Evolutionary conservation across 1,284 basidiomycete genomes (phyloP), one percentile per base, ranked within the genome.

Genomic region (Microstroma glucosiphilum): DNA sequence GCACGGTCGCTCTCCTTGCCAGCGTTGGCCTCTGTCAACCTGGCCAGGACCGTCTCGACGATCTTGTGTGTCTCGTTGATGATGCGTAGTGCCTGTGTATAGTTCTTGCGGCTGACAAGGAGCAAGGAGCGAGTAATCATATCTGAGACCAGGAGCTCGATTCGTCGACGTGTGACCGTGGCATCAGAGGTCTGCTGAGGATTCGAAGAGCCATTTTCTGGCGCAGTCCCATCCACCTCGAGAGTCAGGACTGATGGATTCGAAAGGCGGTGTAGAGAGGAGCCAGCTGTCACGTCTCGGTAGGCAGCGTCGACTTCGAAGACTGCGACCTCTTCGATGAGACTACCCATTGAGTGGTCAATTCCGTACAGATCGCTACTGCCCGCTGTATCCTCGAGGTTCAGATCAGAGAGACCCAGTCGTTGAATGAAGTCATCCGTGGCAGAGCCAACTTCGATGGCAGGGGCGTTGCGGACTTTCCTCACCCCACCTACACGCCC

Each of bases 341-440:
- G 63, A 54, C 65, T 65, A 37, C 71, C 69, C 17, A 72, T 48
- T 6, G 51, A 21, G 17, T n/a, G n/a, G 2, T 61, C 41, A 8
- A 41, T 21, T 6, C 37, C 60, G 57, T 17, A 23, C 17, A 43
- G 53, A 37, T 40, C 26, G 46, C 41, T 30, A 7, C 62, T 25
- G 6, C 40, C 12, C 6, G 42, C 23, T 15, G 56, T 26, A 15
- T 71, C 72, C 8, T 57, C 60, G n/a, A 76, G 49, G 30, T 62
- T 69, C 40, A 76, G 65, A 40, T 66, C 63, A n/a, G 72, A 65
- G 23, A 76, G 66, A 25, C 74, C 74, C 60, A 76, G 69, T 37
- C 74, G 61, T 57, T 73, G 71, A 64, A 76, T 71, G 55, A 76
- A 75, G 51, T 76, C 74, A 49, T 73, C 73, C 40, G 71, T 75